Percentiles rank a stretch among this genome's conserved stretches.
Conservation (phyloP, 352 stramenopile species). For the Globisporangium solare region DNA sequence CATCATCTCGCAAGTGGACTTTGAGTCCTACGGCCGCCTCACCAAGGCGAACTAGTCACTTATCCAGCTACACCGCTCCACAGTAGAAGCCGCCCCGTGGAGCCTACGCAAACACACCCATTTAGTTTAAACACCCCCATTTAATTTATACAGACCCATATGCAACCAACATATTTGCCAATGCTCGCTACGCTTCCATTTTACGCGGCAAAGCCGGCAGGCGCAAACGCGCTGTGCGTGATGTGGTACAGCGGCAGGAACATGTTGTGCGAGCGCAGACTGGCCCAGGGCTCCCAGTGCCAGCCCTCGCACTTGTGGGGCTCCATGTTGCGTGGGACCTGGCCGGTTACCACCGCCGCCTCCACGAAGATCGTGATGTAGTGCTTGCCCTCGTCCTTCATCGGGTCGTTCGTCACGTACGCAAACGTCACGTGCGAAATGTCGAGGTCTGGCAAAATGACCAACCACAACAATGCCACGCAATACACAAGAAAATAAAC, state of each 20-base stretch:
- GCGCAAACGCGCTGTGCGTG: constrained; percentile 53
- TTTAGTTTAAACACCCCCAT: neutral
- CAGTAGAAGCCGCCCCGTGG: neutral
- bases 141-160: constrained; percentile 4
- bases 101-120: neutral
- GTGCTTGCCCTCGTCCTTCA: constrained; percentile 78
- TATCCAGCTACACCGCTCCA: neutral
- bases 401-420: constrained; percentile 80
- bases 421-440: constrained; percentile 47
- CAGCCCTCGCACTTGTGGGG: constrained; percentile 80
- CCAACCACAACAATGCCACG: neutral
- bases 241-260: constrained; percentile 73
- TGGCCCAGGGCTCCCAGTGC: constrained; percentile 56
- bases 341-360: constrained; percentile 38
- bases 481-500: neutral
- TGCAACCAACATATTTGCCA: neutral
- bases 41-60: no score
- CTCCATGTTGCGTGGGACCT: constrained; percentile 72
- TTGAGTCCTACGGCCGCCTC: neutral
- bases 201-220: constrained; percentile 2
- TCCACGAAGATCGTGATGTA: constrained; percentile 88
- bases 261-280: constrained; percentile 49
- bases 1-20: constrained; percentile 26
- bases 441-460: constrained; percentile 43
- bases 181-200: no score